Evolutionary conservation across 306 rosid species (phyloP), one percentile per base, ranked within the genome.

Genomic region (Astragalus membranaceus): DNA sequence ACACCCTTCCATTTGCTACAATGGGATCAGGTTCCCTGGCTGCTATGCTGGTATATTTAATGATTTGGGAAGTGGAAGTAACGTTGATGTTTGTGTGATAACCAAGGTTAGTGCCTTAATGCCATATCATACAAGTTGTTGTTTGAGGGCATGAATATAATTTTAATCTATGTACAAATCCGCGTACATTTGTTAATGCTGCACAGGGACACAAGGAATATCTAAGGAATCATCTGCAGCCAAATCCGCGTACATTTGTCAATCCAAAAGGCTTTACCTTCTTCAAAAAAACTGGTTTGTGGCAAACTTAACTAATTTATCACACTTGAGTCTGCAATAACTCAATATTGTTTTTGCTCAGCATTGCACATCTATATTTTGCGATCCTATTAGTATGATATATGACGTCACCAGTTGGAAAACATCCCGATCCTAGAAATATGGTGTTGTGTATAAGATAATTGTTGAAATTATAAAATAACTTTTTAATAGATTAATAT

Each of bases 11-110:
- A 32, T 82, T 69, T 78, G 86, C 86, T 10, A 82, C 86, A 36
- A 82, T 82, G 86, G 86, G 86, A 64, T 82, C 86, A 5, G 86
- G 86, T 57, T 82, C 86, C 13, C 80, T 82, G 44, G 86, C 86
- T 58, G 86, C 83, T 3, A 82, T 83, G 88, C 99, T 50, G 99
- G 99, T 66, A 89, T 94, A 51, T 94, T 91, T 59, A 94, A 91
- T 75, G 99, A 94, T 79, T 77, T 94, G 87, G 99, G 99, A 54
- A 94, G 96, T 81, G 99, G 99, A 78, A 91, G 96, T 78, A 90
- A 94, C 48, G 97, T 94, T 16, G 99, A 94, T 67, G 81, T 91
- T 69, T 94, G 97, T 76, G 95, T 94, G 29, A 91, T 94, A 72
- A 94, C 99, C 72, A 94, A 88, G 97, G 99, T 94, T 48, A 60